Evolutionary conservation across 495 filamentous ascomycete genomes (phyloP), one percentile per base, ranked within the genome.

Genomic region (Daldinia caldariorum): DNA sequence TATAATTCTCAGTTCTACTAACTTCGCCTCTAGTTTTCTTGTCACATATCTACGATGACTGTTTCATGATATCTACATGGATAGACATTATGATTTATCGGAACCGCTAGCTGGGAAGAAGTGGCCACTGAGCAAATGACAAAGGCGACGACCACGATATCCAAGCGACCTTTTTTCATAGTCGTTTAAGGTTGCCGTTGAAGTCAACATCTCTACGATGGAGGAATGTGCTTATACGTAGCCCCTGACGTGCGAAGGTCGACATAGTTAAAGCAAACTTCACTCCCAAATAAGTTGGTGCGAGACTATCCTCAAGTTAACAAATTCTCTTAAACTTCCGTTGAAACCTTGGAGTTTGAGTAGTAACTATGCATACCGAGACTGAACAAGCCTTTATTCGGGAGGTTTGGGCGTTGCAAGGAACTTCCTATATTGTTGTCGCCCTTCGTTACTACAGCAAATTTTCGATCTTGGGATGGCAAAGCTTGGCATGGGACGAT

Each of bases 401-500:
- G 8, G 76, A 78, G 39, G 74, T 75, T 4, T 78, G 76, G 76
- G 72, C 72, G 1, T 55, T 78, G 12, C 76, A 78, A 38, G 74
- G 74, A 6, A 34, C 68, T 4, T 70, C 76, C 1, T 78, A 78
- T 35, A 16, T 77, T 39, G 58, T 77, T n/a, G 63, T 75, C 3
- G 58, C 37, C 13, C 72, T 77, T 18, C 72, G 76, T 10, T 78
- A 78, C 13, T 77, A 63, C 41, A 77, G 51, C 66, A 58, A 68
- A 39, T 61, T 77, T 38, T 37, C 45, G 12, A 65, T 58, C 16
- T 10, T 75, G 50, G 76, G 76, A 62, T 77, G 74, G 74, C 43
- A 49, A 4, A 58, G 66, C 18, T 55, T 78, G 9, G 57, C 70
- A 6, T 69, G 63, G 76, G 86, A 89, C 75, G 86, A 88, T 66